A percentile compares a stretch with the other conserved stretches of the same genome.
These are phyloP conservation scores for Stenogyne calaminthoides DNA, from an alignment of 305 asterid species.

Conservation along the genomic window DNA sequence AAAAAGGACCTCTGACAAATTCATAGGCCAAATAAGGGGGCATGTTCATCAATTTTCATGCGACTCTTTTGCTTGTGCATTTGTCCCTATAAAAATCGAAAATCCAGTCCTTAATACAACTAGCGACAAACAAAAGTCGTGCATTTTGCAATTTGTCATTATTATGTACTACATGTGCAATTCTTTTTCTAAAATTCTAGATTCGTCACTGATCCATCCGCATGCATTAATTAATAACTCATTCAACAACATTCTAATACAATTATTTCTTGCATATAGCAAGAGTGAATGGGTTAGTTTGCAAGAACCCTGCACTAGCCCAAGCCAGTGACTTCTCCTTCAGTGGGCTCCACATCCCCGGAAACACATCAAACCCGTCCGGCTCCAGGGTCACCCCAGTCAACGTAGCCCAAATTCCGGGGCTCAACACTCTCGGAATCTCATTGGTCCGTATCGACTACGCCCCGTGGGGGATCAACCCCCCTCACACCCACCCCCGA, in stretches of 20 bases:
- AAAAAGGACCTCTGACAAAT: no score
- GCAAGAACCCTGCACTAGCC: conserved; percentile 13
- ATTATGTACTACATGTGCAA: no score
- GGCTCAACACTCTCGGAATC: conserved; percentile 47
- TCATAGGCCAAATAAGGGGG: no score
- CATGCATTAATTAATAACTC: not conserved
- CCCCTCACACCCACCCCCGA: conserved; percentile 45
- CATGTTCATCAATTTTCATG: no score
- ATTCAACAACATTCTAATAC: not conserved
- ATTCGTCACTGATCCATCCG: no score
- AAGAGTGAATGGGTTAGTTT: conserved; percentile 3
- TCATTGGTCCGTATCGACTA: conserved; percentile 42
- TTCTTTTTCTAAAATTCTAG: no score
- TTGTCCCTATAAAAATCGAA: no score
- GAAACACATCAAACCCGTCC: conserved; percentile 39
- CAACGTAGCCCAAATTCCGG: conserved; percentile 26
- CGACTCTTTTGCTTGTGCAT: no score
- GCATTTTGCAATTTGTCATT: no score
- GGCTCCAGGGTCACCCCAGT: conserved; percentile 41
- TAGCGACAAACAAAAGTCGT: no score
- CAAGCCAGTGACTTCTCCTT: conserved; percentile 18
- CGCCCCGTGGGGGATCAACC: conserved; percentile 41
- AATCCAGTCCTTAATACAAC: no score
- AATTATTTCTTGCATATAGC: not conserved
- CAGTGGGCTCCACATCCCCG: conserved; percentile 37